phyloP scores from a whole-genome alignment of 176 grass and related monocot species.

The Avena insularis region DNA sequence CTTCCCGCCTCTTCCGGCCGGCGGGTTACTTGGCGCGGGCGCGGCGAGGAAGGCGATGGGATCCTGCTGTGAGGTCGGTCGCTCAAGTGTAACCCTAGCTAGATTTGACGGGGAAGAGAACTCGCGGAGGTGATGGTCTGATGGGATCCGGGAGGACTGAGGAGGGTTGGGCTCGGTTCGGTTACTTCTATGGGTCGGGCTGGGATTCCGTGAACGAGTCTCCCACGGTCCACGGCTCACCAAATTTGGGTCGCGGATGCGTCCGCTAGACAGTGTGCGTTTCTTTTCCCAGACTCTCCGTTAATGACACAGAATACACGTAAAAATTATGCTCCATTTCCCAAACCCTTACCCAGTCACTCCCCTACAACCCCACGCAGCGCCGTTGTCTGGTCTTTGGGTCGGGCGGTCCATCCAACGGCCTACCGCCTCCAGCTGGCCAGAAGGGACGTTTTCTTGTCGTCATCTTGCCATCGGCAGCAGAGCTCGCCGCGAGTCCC shows the following conservation, averaged over 20 bases:
- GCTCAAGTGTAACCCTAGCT: slow-evolving; percentile 51
- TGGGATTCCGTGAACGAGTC: not conserved
- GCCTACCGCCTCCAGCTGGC: too few species aligned
- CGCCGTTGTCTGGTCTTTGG: too few species aligned
- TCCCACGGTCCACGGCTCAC: not conserved
- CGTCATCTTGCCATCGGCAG: too few species aligned
- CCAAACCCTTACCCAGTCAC: fast-evolving
- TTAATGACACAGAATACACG: too few species aligned
- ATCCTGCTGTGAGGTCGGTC: not conserved
- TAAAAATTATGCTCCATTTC: too few species aligned
- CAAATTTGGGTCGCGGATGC: too few species aligned
- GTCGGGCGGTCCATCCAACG: too few species aligned
- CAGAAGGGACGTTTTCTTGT: too few species aligned
- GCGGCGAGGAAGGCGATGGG: not conserved
- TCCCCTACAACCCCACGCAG: too few species aligned
- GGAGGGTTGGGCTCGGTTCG: not conserved
- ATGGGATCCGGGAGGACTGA: too few species aligned
- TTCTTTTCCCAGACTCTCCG: fast-evolving
- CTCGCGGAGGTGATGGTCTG: not conserved
- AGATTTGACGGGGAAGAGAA: slow-evolving; percentile 43
- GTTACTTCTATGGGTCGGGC: not conserved
- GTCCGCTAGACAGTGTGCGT: too few species aligned
- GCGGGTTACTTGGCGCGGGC: not conserved
- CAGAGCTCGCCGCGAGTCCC: too few species aligned
- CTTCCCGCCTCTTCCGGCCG: not conserved